A percentile compares a stretch with the other conserved stretches of the same genome.
phyloP scores from a whole-genome alignment of 2,329 filamentous ascomycete genomes.

The Epichloe bromicola region DNA sequence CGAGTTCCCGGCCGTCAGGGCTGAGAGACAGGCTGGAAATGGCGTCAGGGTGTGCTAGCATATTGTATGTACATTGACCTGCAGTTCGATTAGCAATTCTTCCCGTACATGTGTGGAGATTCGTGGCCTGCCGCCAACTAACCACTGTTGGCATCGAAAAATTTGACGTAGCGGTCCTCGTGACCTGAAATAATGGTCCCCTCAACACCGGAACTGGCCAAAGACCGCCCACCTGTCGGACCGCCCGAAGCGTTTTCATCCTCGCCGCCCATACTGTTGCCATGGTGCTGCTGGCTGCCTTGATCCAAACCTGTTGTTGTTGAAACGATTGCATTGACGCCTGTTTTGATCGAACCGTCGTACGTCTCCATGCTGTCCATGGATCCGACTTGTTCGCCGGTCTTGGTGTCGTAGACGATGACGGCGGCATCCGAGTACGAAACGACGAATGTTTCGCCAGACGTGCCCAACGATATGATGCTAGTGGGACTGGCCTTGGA shows the following conservation, averaged over 20 bases:
- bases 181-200: constrained; percentile 93
- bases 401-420: constrained; percentile 81
- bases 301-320: constrained; percentile 76
- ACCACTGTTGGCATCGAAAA: constrained; percentile 99
- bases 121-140: constrained; percentile 29
- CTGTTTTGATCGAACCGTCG: constrained; percentile 63
- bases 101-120: background rate
- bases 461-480: constrained; percentile 75
- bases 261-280: constrained; percentile 53
- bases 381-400: constrained; percentile 77
- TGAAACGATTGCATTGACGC: constrained; percentile 83
- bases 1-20: constrained; percentile 84
- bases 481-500: constrained; percentile 68
- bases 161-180: constrained; percentile 88
- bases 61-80: constrained; percentile 99
- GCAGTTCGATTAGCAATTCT: background rate
- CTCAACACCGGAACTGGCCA: constrained; percentile 68
- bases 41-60: constrained; percentile 89
- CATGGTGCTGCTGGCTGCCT: constrained; percentile 36
- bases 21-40: constrained; percentile 87
- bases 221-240: constrained; percentile 56
- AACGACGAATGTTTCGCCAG: constrained; percentile 82
- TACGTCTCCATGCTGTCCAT: constrained; percentile 96
- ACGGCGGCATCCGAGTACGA: constrained; percentile 85
- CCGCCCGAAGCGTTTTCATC: constrained; percentile 56